phyloP scores from a whole-genome alignment of 1,284 basidiomycete species.

The Pseudozyma tsukubaensis region DNA sequence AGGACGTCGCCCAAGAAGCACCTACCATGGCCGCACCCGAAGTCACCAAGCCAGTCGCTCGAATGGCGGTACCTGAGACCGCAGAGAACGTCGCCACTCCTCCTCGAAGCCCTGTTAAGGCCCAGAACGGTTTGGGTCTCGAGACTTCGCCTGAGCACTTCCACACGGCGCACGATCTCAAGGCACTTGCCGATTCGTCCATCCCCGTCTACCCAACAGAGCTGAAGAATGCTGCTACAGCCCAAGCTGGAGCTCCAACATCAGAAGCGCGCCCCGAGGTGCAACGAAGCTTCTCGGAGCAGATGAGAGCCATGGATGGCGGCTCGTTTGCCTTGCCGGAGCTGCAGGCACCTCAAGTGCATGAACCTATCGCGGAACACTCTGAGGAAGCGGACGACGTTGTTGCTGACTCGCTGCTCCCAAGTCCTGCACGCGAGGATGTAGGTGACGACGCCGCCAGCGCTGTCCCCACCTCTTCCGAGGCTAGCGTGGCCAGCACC shows the following conservation, averaged over 20 bases:
- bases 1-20: conserved; percentile 3
- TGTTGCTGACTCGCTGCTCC: not conserved
- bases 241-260: not conserved
- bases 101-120: conserved; percentile 39
- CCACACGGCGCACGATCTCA: conserved; percentile 47
- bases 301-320: conserved; percentile 25
- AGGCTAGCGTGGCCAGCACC: conserved; percentile 53
- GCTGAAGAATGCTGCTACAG: not conserved
- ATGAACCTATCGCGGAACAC: conserved; percentile 3
- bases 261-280: conserved; percentile 17
- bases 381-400: not conserved
- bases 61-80: conserved; percentile 28
- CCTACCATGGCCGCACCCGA: not conserved
- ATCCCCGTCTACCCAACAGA: conserved; percentile 31
- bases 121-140: conserved; percentile 21
- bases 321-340: conserved; percentile 25
- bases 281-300: conserved; percentile 27
- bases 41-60: too few species aligned
- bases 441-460: conserved; percentile 9
- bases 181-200: conserved; percentile 25
- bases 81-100: conserved; percentile 31
- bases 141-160: conserved; percentile 33
- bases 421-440: not conserved
- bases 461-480: conserved; percentile 29
- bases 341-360: conserved; percentile 16